Evolutionary conservation across 2,329 filamentous ascomycete species (phyloP), one percentile per base, ranked within the genome.

Genomic region (Aureobasidium lini): DNA sequence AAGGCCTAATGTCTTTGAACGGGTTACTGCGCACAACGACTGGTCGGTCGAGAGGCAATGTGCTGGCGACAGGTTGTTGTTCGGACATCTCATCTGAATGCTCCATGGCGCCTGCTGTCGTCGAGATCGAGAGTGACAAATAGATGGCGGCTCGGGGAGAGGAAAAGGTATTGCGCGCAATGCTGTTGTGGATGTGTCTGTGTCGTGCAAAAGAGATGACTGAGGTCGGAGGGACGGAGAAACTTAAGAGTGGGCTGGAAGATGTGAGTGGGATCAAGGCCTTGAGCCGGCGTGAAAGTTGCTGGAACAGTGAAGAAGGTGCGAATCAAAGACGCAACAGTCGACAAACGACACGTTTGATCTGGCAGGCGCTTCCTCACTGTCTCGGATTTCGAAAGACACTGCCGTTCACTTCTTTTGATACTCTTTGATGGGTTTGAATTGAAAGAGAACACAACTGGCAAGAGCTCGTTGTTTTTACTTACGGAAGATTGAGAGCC

Each of bases 1-100:
- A 71, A n/a, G 68, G 66, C 37, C 60, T 53, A 36, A 72, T 59
- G 60, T 71, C 70, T 29, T 31, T 23, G 50, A 56, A 67, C 42
- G 68, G 66, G 39, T 70, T 63, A 61, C 64, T 68, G 15, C 66
- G 66, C 29, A 63, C 68, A 57, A 72, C 69, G 56, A 72, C 56
- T 28, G 57, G 18, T 23, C 52, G 29, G 11, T 56, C 40, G 13
- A 37, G 31, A n/a, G 40, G 52, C n/a, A 11, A n/a, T 2, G 7
- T 28, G 31, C 28, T 4, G 8, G 44, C 4, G 23, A 16, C 32
- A 31, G 10, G 18, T 11, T 34, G 47, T 29, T 31, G 43, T 31
- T 13, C 31, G 2, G 3, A 16, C 13, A 9, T 13, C 3, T 36
- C 44, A 10, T n/a, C 40, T 36, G 52, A 8, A n/a, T 46, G 40